Evolutionary conservation across 2,329 filamentous ascomycete genomes (phyloP), one percentile per base, ranked within the genome.

Genomic region (Periconia sp.): DNA sequence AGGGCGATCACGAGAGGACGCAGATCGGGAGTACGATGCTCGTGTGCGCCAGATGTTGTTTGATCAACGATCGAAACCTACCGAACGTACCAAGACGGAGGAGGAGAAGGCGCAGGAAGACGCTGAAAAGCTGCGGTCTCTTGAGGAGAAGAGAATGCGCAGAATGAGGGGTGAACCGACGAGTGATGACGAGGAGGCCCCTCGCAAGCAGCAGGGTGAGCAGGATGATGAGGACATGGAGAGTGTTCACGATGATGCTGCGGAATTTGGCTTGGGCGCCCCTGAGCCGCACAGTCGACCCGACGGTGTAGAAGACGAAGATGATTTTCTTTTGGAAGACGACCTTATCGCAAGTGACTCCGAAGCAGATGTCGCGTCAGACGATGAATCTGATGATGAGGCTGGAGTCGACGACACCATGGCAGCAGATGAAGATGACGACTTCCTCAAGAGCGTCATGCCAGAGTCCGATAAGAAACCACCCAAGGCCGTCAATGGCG

Each of bases 301-400:
- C 59, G 56, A 66, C 50, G 61, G 74, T 61, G 54, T 96, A 33
- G 92, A 96, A 60, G 93, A 97, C 62, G 93, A 97, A 69, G 93
- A 97, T 64, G 91, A 97, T 63, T 97, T 97, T 65, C 71, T 93
- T 23, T 86, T 97, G 57, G 93, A 97, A 54, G 90, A 94, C 57
- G 89, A 96, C 66, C 81, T 97, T 15, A 83, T 97, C 33, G 92
- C 92, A 13, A 92, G 87, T 61, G 90, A 86, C 37, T 93, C 90
- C 2, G 78, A 80, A 45, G 65, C 69, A n/a, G 74, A 78, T 9
- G 64, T 70, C 5, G 70, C 64, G 20, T 47, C 49, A 15, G 52
- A 33, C 14, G 65, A 60, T 23, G 65, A 64, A 7, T 68, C 69
- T 41, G 68, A 66, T 0, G 64, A 61, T 17, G 68, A 53, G n/a